Conservation (phyloP, 306 rosid genomes). For the Styphnolobium japonicum region DNA sequence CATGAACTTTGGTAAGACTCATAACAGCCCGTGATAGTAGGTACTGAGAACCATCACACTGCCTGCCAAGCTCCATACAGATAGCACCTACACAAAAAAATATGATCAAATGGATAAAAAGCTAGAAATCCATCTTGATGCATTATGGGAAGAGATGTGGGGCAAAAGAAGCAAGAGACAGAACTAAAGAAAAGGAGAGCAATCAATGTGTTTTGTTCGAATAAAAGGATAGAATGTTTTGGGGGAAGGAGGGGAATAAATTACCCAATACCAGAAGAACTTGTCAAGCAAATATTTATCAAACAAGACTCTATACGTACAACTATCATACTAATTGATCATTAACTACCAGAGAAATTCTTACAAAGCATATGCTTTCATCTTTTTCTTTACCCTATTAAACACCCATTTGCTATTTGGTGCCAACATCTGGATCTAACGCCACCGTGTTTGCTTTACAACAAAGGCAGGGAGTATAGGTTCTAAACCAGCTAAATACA, state of each 20-base stretch:
- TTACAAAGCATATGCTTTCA: not conserved
- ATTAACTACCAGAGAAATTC: not conserved
- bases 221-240: not conserved
- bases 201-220: not conserved
- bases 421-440: not conserved
- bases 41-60: constrained; percentile 34
- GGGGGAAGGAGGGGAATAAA: not conserved
- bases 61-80: constrained; percentile 78
- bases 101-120: constrained; percentile 11
- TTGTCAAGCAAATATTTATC: not conserved
- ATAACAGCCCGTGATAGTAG: constrained; percentile 54
- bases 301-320: not conserved
- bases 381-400: not conserved
- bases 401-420: not conserved
- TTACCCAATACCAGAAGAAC: not conserved
- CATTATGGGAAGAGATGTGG: not conserved
- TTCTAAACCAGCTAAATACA: not conserved
- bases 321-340: not conserved
- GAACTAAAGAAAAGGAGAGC: not conserved
- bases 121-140: not conserved
- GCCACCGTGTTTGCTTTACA: not conserved
- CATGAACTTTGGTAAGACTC: constrained; percentile 63
- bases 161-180: not conserved
- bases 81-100: constrained; percentile 56
- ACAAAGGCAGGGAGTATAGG: not conserved